These are phyloP conservation scores for Fusarium oxysporum DNA, from an alignment of 2,329 filamentous ascomycete species.

Conservation along the genomic window DNA sequence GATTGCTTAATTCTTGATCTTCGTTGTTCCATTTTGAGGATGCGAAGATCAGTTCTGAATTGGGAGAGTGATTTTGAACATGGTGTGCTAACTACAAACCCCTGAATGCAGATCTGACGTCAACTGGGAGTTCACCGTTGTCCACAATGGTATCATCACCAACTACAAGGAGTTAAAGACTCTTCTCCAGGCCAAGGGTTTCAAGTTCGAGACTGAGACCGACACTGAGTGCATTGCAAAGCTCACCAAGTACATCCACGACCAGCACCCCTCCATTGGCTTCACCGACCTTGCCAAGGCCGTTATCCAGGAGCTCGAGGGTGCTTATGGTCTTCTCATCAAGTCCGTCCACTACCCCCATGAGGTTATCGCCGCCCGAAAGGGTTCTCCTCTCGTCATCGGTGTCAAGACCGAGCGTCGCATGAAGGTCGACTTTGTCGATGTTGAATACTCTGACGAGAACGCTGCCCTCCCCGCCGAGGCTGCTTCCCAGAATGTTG, in stretches of 20 bases:
- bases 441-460: slow-evolving; percentile 96
- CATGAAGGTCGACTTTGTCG: slow-evolving; percentile 99
- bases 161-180: slow-evolving; percentile 99
- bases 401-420: slow-evolving; percentile 97
- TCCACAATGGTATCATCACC: slow-evolving; percentile 99
- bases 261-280: slow-evolving; percentile 91
- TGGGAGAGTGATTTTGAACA: slow-evolving; percentile 5
- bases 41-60: slow-evolving; percentile 15
- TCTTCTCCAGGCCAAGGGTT: slow-evolving; percentile 91
- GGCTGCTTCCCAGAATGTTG: slow-evolving; percentile 94
- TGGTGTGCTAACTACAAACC: slow-evolving; percentile 37
- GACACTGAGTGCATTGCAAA: slow-evolving; percentile 99
- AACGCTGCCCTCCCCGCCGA: slow-evolving; percentile 87
- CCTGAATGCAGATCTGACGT: slow-evolving; percentile 78
- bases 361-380: slow-evolving; percentile 96
- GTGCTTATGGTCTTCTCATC: slow-evolving; percentile 95
- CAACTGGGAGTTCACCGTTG: slow-evolving; percentile 95
- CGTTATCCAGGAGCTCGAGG: slow-evolving; percentile 97
- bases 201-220: slow-evolving; percentile 98
- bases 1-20: not conserved
- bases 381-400: slow-evolving; percentile 97
- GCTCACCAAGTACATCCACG: slow-evolving; percentile 97
- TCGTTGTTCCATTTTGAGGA: not conserved
- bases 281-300: slow-evolving; percentile 98
- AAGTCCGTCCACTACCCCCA: slow-evolving; percentile 99